Percentiles rank a stretch among this genome's conserved stretches.
Conservation (phyloP, 169 alveolate genomes). For the Perkinsus chesapeaki region DNA sequence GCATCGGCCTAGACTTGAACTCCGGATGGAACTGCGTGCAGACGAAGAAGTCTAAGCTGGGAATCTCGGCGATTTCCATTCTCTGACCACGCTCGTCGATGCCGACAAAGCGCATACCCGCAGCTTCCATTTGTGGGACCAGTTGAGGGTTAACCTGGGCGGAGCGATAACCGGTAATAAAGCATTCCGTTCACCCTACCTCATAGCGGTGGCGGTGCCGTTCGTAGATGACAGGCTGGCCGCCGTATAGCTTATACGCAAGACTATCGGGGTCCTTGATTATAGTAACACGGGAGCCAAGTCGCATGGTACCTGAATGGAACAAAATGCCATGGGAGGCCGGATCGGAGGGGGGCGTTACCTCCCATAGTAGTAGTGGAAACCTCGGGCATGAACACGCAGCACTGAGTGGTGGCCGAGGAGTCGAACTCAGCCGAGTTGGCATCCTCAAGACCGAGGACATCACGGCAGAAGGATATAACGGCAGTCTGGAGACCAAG, state of each 20-base stretch:
- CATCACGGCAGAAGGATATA: constrained; percentile 40
- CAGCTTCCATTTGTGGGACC: constrained; percentile 59
- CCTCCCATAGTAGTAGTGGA: constrained; percentile 28
- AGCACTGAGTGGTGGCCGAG: constrained; percentile 32
- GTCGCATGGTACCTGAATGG: constrained; percentile 84
- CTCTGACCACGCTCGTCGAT: constrained; percentile 72
- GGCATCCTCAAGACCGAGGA: constrained; percentile 45
- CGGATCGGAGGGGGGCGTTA: no score
- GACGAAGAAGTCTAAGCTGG: constrained; percentile 81
- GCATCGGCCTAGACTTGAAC: constrained; percentile 75
- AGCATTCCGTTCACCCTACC: neutral
- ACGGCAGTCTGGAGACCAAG: constrained; percentile 90
- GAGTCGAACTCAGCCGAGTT: constrained; percentile 49
- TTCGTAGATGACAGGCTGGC: constrained; percentile 65
- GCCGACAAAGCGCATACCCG: constrained; percentile 82
- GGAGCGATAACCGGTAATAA: neutral
- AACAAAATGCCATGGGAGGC: constrained; percentile 46
- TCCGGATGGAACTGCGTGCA: constrained; percentile 94
- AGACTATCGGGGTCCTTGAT: constrained; percentile 68
- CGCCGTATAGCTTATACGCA: constrained; percentile 75
- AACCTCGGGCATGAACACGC: constrained; percentile 55
- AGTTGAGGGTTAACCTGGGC: constrained; percentile 66
- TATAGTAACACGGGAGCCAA: constrained; percentile 77
- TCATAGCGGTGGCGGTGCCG: constrained; percentile 91
- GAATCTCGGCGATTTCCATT: constrained; percentile 65